Conservation (phyloP, 2,329 filamentous ascomycete genomes). For the Claviceps sp. region DNA sequence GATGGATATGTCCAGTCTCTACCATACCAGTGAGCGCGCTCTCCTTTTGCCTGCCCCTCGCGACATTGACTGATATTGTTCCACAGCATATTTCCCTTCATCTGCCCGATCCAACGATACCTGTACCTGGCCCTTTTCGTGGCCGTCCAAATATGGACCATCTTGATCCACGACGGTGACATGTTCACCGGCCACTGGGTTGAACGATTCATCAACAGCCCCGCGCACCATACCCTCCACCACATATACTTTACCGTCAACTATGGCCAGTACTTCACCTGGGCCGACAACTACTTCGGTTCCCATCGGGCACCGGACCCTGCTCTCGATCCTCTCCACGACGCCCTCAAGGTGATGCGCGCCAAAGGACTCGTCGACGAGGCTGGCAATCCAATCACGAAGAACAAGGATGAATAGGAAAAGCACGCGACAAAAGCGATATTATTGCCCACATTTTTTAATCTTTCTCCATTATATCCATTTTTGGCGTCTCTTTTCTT, state of each 20-base stretch:
- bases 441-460: too few relatives aligned
- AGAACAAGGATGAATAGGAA: slow-evolving; percentile 16
- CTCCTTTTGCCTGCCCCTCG: neutral
- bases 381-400: slow-evolving; percentile 24
- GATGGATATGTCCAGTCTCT: slow-evolving; percentile 82
- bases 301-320: slow-evolving; percentile 30
- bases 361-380: slow-evolving; percentile 31
- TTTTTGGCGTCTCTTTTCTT: slow-evolving; percentile 15
- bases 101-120: slow-evolving; percentile 87
- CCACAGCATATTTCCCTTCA: slow-evolving; percentile 59
- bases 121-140: slow-evolving; percentile 76
- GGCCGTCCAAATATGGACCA: slow-evolving; percentile 95
- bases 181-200: slow-evolving; percentile 83
- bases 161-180: slow-evolving; percentile 92
- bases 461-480: neutral
- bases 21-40: slow-evolving; percentile 54
- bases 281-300: slow-evolving; percentile 3
- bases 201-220: slow-evolving; percentile 56
- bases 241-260: slow-evolving; percentile 52
- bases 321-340: slow-evolving; percentile 29
- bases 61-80: neutral
- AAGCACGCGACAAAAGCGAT: neutral
- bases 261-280: slow-evolving; percentile 69
- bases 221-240: slow-evolving; percentile 73
- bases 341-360: slow-evolving; percentile 29